Percentiles rank a stretch among this genome's conserved stretches.
These are phyloP conservation scores for Coemansia reversa DNA, from an alignment of 192 early-diverging fungal genomes.

Conservation along the genomic window DNA sequence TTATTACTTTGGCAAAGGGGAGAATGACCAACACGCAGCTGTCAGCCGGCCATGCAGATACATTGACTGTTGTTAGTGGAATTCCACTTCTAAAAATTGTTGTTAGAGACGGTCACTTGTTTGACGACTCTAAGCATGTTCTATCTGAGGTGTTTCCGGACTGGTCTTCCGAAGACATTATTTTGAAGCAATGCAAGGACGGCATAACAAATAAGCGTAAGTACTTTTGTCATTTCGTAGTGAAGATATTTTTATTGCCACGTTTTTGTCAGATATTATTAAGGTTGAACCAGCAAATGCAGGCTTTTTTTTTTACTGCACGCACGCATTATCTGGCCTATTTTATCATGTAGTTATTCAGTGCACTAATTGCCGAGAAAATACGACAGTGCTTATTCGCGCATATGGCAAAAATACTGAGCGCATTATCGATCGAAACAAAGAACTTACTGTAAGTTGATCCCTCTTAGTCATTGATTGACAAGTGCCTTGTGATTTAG, in stretches of 20 bases:
- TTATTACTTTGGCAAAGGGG: neutral
- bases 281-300: neutral
- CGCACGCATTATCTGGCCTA: slow-evolving; percentile 3
- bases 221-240: neutral
- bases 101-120: slow-evolving; percentile 58
- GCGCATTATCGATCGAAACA: slow-evolving; percentile 82
- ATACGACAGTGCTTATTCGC: slow-evolving; percentile 73
- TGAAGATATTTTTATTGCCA: no score
- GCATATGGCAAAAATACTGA: slow-evolving; percentile 88
- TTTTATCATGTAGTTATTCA: slow-evolving; percentile 60
- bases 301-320: neutral
- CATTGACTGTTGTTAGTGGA: slow-evolving; percentile 21
- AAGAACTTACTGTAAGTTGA: slow-evolving; percentile 82
- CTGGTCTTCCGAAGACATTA: slow-evolving; percentile 61
- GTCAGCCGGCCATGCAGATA: slow-evolving; percentile 3
- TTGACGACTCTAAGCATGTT: slow-evolving; percentile 64
- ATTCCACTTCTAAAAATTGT: slow-evolving; percentile 33
- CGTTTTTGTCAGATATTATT: neutral
- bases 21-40: slow-evolving; percentile 38
- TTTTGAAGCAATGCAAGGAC: slow-evolving; percentile 69
- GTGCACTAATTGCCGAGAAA: slow-evolving; percentile 60
- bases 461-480: slow-evolving; percentile 5
- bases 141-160: slow-evolving; percentile 59
- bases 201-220: slow-evolving; percentile 78
- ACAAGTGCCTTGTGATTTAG: neutral